Evolutionary conservation across 164 flowering plant genomes (phyloP).

Genomic region (Tinospora cordifolia): DNA sequence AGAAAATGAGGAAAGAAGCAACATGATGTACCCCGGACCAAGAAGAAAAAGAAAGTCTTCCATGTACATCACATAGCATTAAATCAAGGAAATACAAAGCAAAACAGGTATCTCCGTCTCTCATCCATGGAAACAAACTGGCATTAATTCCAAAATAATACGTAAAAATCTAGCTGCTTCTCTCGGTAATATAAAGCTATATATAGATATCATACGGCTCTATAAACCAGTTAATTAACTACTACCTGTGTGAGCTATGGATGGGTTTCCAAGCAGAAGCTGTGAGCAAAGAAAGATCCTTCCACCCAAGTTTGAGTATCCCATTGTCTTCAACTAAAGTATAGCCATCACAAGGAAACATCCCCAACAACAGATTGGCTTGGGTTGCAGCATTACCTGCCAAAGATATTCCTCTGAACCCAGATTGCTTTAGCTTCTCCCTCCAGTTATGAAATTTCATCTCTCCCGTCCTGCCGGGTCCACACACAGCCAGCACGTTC

Average conservation of each 20-base stretch:
- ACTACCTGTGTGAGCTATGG: slow-evolving; percentile 11
- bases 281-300: slow-evolving; percentile 86
- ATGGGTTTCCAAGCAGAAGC: slow-evolving; percentile 96
- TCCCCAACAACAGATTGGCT: slow-evolving; percentile 80
- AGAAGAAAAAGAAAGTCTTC: no score
- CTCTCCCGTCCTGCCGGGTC: slow-evolving; percentile 64
- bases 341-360: slow-evolving; percentile 93
- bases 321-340: slow-evolving; percentile 92
- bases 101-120: no score
- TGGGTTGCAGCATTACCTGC: slow-evolving; percentile 92
- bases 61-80: no score
- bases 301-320: slow-evolving; percentile 93
- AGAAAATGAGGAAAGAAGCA: no score
- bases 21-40: no score
- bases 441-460: slow-evolving; percentile 80
- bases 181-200: no score
- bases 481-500: slow-evolving; percentile 73
- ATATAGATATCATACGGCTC: no score
- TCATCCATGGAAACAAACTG: no score
- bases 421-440: slow-evolving; percentile 74
- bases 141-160: no score
- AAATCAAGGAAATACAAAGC: no score
- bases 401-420: slow-evolving; percentile 73
- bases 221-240: no score
- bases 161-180: no score